Conservation (phyloP, 306 rosid species). For the Senna tora region DNA sequence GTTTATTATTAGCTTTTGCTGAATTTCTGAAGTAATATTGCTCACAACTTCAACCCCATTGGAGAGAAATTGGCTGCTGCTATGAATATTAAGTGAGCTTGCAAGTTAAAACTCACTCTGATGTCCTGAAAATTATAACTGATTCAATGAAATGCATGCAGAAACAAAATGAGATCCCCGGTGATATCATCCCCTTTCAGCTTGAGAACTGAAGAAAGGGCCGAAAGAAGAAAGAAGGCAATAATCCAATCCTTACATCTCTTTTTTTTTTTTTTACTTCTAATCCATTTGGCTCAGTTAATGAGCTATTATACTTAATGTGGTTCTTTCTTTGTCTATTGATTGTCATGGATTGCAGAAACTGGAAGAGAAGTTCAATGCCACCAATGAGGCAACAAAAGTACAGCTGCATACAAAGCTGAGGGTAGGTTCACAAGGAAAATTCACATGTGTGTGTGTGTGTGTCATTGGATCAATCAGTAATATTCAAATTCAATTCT, state of each 20-base stretch:
- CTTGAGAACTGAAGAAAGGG: conserved; percentile 93
- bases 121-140: background rate
- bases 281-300: background rate
- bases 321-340: conserved; percentile 18
- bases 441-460: background rate
- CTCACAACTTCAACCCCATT: background rate
- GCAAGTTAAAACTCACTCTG: no score
- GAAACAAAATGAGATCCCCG: conserved; percentile 77
- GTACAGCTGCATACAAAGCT: conserved; percentile 67
- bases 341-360: conserved; percentile 56
- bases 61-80: no score
- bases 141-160: conserved; percentile 53
- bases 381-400: conserved; percentile 62
- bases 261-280: conserved; percentile 30
- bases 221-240: conserved; percentile 91
- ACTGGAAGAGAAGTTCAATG: conserved; percentile 95
- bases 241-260: conserved; percentile 28
- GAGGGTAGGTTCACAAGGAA: conserved; percentile 57
- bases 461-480: conserved; percentile 17
- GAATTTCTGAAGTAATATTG: background rate
- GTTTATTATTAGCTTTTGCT: background rate
- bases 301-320: conserved; percentile 6
- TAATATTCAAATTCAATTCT: conserved; percentile 11
- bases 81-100: no score
- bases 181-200: conserved; percentile 75